A percentile compares a stretch with the other conserved stretches of the same genome.
phyloP scores from a whole-genome alignment of 1,284 basidiomycete genomes.

The Melanopsichium pennsylvanicum region DNA sequence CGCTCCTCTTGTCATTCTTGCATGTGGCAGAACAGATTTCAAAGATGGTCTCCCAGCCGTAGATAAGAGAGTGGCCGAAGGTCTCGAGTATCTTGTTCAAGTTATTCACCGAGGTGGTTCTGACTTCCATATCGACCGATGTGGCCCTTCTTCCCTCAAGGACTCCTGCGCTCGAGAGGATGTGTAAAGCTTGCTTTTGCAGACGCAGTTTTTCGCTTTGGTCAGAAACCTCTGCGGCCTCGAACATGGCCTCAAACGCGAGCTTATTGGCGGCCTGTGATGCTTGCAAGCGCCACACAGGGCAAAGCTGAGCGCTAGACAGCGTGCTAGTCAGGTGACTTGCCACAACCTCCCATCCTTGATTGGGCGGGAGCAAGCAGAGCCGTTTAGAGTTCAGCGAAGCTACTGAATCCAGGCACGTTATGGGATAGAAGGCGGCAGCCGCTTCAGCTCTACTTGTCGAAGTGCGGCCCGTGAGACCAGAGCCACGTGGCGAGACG shows the following conservation, averaged over 20 bases:
- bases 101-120: constrained; percentile 85
- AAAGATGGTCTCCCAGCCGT: constrained; percentile 93
- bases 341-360: constrained; percentile 86
- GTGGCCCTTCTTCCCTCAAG: constrained; percentile 68
- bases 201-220: constrained; percentile 71
- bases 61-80: constrained; percentile 85
- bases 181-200: constrained; percentile 82
- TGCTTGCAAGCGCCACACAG: constrained; percentile 85
- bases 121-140: constrained; percentile 73
- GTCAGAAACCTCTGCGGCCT: constrained; percentile 66
- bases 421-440: constrained; percentile 76
- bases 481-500: constrained; percentile 18
- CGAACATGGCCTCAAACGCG: constrained; percentile 68
- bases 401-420: constrained; percentile 80
- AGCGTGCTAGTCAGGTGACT: constrained; percentile 80
- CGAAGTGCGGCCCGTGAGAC: constrained; percentile 1
- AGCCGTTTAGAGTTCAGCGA: constrained; percentile 84
- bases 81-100: constrained; percentile 84
- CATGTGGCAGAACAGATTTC: constrained; percentile 70
- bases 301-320: constrained; percentile 74
- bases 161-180: constrained; percentile 80
- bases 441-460: not conserved
- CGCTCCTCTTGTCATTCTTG: constrained; percentile 19
- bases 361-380: constrained; percentile 77
- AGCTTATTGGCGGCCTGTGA: constrained; percentile 78